phyloP scores from a whole-genome alignment of 2,329 filamentous ascomycete species.

The Myotisia sp. region DNA sequence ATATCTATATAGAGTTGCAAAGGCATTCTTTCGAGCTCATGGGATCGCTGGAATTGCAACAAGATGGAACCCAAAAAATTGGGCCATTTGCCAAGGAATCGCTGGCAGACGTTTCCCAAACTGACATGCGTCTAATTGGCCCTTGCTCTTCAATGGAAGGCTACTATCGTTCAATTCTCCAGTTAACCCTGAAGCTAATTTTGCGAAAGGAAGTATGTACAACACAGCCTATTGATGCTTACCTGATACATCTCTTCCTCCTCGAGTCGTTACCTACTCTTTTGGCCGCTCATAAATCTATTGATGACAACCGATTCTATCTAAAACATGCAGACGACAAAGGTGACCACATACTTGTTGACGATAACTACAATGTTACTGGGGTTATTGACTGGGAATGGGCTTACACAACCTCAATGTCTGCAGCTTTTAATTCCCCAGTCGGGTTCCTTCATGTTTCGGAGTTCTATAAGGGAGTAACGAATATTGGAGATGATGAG shows the following conservation, averaged over 20 bases:
- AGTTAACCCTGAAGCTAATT: conserved; percentile 22
- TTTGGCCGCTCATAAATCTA: not conserved
- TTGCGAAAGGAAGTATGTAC: conserved; percentile 23
- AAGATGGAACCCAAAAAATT: conserved; percentile 17
- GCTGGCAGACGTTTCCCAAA: not conserved
- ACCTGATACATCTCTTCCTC: conserved; percentile 23
- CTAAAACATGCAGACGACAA: conserved; percentile 38
- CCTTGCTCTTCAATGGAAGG: conserved; percentile 22
- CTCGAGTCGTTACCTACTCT: conserved; percentile 18
- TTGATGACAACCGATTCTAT: conserved; percentile 23
- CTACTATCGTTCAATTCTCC: conserved; percentile 21
- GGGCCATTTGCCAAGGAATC: conserved; percentile 1
- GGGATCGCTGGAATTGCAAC: conserved; percentile 22
- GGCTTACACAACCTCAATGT: conserved; percentile 21
- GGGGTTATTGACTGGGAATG: conserved; percentile 38
- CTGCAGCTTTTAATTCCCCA: conserved; percentile 32
- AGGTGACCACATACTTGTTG: conserved; percentile 35
- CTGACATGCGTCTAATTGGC: conserved; percentile 18
- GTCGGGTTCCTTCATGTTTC: conserved; percentile 27
- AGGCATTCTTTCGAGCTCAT: conserved; percentile 24
- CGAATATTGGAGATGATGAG: conserved; percentile 28
- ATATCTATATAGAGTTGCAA: conserved; percentile 29
- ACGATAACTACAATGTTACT: conserved; percentile 34
- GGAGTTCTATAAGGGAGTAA: conserved; percentile 29
- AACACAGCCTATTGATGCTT: conserved; percentile 18